phyloP scores from a whole-genome alignment of 306 rosid species.

The Pachyrhizus erosus region DNA sequence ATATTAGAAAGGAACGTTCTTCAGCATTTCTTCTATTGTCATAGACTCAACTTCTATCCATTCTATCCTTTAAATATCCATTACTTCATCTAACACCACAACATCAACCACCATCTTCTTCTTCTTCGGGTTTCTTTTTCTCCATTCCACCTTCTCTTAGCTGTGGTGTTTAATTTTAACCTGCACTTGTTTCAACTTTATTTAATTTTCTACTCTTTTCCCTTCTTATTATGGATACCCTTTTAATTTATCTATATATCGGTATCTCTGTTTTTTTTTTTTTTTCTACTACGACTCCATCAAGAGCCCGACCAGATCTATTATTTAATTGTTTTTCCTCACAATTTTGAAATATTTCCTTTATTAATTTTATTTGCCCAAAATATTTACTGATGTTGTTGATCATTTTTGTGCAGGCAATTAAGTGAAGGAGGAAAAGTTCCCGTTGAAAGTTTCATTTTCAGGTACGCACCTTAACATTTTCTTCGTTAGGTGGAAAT shows the following conservation, averaged over 20 bases:
- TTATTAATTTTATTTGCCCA: no score
- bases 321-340: neutral
- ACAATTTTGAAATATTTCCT: neutral
- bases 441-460: neutral
- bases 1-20: neutral
- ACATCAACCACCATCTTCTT: neutral
- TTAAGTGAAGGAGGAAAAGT: neutral
- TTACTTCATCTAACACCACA: neutral
- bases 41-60: no score
- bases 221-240: neutral
- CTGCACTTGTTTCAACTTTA: neutral
- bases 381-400: neutral
- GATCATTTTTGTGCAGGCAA: neutral
- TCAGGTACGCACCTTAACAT: neutral
- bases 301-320: neutral
- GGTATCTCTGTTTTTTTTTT: no score
- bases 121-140: neutral
- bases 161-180: no score
- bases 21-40: neutral
- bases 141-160: neutral
- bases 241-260: neutral
- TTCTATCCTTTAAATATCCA: neutral
- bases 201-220: neutral
- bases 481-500: neutral
- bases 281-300: neutral